Conservation (phyloP, 768 basidiomycete genomes). For the Phanerodontia chrysosporium region DNA sequence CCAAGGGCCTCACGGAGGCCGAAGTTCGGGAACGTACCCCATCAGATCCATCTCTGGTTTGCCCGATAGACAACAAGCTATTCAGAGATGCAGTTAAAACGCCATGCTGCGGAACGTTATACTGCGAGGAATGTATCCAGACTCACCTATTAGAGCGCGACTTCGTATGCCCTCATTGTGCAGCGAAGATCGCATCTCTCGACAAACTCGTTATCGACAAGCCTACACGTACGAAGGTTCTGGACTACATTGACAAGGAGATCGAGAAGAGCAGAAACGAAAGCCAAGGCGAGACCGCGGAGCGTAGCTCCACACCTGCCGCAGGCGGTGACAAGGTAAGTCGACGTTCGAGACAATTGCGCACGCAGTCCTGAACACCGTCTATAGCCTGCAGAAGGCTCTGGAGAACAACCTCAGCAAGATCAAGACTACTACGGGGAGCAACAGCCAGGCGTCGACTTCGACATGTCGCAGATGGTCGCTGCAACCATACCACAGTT, state of each 20-base stretch:
- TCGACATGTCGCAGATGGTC: conserved; percentile 70
- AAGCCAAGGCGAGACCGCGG: conserved; percentile 26
- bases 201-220: conserved; percentile 84
- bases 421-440: conserved; percentile 70
- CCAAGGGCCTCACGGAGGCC: conserved; percentile 77
- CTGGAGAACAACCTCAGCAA: conserved; percentile 4
- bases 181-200: conserved; percentile 81
- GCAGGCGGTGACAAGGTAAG: conserved; percentile 11
- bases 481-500: conserved; percentile 75
- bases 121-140: conserved; percentile 97
- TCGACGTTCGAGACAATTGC: neutral
- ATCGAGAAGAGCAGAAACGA: conserved; percentile 77
- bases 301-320: neutral
- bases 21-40: conserved; percentile 88
- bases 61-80: conserved; percentile 90
- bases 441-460: conserved; percentile 57
- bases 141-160: conserved; percentile 91
- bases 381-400: neutral
- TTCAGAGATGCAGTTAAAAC: conserved; percentile 93
- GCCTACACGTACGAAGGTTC: conserved; percentile 70
- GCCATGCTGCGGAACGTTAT: conserved; percentile 87
- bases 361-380: neutral
- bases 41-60: conserved; percentile 72
- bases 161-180: conserved; percentile 90
- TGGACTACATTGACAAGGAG: conserved; percentile 76